Evolutionary conservation across 176 grass and related monocot species (phyloP).

Genomic region (Raddia guianensis): DNA sequence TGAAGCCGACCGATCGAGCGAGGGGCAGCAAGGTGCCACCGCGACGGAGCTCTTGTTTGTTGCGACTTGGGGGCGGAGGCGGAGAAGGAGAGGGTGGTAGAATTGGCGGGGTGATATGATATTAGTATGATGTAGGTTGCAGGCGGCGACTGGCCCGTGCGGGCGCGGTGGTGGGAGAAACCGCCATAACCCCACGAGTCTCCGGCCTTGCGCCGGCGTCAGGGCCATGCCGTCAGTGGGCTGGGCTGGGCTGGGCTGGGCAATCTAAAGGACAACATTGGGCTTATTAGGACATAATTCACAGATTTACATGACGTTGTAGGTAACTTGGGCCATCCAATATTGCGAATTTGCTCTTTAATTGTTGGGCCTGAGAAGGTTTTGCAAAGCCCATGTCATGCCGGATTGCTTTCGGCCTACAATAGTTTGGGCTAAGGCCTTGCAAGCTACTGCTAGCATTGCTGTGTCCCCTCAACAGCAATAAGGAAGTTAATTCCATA

Average conservation of each 20-base stretch:
- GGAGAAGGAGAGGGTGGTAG: neutral
- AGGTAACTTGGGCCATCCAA: neutral
- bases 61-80: neutral
- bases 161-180: neutral
- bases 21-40: neutral
- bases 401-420: no score
- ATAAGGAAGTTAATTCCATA: no score
- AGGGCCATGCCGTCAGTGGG: neutral
- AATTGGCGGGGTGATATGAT: neutral
- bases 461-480: no score
- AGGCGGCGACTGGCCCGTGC: neutral
- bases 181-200: no score
- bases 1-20: neutral
- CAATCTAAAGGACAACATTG: neutral
- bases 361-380: no score
- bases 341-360: no score
- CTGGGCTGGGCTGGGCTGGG: neutral
- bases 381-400: no score
- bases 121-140: neutral
- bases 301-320: neutral
- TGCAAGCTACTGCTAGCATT: no score
- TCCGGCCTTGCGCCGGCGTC: neutral
- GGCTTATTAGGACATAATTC: no score
- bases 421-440: no score
- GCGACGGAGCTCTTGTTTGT: constrained; percentile 9